Evolutionary conservation across 805 yeast genomes (phyloP), one percentile per base, ranked within the genome.

Genomic region (Hanseniaspora thailandica): DNA sequence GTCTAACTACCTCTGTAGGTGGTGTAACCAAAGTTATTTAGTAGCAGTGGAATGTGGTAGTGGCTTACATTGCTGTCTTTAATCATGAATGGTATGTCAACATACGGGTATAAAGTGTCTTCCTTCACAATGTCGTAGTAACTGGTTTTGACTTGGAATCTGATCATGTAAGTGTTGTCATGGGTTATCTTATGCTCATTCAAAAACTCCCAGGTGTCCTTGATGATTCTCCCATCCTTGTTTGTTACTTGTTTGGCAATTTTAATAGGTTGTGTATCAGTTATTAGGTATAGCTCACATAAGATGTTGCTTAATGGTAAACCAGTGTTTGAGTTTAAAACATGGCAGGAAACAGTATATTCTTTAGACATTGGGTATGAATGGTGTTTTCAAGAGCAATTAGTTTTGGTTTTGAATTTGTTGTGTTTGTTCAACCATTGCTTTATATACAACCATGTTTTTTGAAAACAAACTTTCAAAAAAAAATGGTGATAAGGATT

Each of bases 21-120:
- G 5, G 95, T 79, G 69, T 88, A 89, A 33, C 95, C 83, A 68
- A 83, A 86, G 63, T 86, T 86, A 43, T 95, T 81, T 55, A 89
- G 70, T 52, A 89, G 73, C 57, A 89, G 69, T 0, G 97, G 97
- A 52, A 89, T 83, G 64, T 89, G 97, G 67, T 87, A 89, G 65
- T 89, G 97, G 36, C 47, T 34, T 3, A 23, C 70, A 56, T 82
- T 86, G 0, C 86, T 82, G 57, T 73, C 72, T 6, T 74, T 74
- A 3, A 89, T 78, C 30, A 75, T 76, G 63, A 89, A 89, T 0
- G 75, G 71, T 38, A 89, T 84, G 56, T 89, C 96, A 8, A 88
- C 87, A 62, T 76, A 83, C 0, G 97, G 97, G 72, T 88, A 89
- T 64, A 88, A 88, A 1, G 88, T 82, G 55, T 72, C 68, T 54